phyloP scores from a whole-genome alignment of 2,329 filamentous ascomycete genomes.

The Sarocladiaceae sp. region DNA sequence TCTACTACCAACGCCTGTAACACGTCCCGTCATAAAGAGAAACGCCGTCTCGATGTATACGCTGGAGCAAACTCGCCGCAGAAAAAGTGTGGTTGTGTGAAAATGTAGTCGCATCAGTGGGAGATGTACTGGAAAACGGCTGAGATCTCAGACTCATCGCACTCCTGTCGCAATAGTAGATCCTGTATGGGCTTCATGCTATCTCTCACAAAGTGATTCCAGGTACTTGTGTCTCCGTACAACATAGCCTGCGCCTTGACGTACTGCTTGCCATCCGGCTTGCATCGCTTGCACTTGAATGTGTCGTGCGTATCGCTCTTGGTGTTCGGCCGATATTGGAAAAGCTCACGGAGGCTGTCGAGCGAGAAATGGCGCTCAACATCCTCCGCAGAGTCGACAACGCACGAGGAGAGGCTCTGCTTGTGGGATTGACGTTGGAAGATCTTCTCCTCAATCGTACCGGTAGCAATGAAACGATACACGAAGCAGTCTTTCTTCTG shows the following conservation, averaged over 20 bases:
- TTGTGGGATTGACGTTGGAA: conserved; percentile 99
- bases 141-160: conserved; percentile 70
- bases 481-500: conserved; percentile 99
- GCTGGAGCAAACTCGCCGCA: background rate
- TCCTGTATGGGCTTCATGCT: conserved; percentile 82
- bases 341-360: conserved; percentile 84
- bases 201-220: conserved; percentile 93
- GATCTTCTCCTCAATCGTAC: conserved; percentile 98
- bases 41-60: background rate
- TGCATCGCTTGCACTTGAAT: conserved; percentile 96
- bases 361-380: conserved; percentile 95
- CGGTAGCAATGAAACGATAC: conserved; percentile 97
- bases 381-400: conserved; percentile 93
- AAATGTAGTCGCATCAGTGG: conserved; percentile 50
- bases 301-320: conserved; percentile 94
- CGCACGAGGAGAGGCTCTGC: conserved; percentile 90
- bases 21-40: too few species aligned
- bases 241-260: conserved; percentile 92
- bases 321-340: conserved; percentile 83
- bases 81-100: background rate
- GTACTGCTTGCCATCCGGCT: conserved; percentile 76
- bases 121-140: conserved; percentile 99
- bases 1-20: too few species aligned
- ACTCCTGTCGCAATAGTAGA: conserved; percentile 81
- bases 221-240: conserved; percentile 97